Base-by-base conservation (phyloP, 768 basidiomycete genomes). In the Pulveroboletus frians region DNA sequence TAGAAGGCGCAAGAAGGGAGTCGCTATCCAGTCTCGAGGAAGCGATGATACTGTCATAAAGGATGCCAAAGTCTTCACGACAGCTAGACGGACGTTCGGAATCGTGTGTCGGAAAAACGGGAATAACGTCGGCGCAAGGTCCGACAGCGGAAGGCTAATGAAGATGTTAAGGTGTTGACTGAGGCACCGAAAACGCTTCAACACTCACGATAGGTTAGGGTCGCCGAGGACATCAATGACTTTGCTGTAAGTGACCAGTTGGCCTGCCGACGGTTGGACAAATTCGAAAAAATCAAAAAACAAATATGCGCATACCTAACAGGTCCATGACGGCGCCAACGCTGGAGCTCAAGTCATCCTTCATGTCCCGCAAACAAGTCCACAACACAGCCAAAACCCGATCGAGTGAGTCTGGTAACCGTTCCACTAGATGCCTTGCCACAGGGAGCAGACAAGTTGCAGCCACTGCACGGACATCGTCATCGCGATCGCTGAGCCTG, bases 31-130 rank as follows among this genome's bases (percentile, higher is more conserved):
- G 46, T 84, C 83, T 57, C 76, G 75, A 8, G 87, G 79, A 37
- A 94, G 77, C 0, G 83, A 78, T 7, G 81, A 67, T 8, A 92
- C 86, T 20, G 76, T 72, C 78, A 96, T 87, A 69, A 98, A 94
- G 8, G 87, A 85, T 47, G 83, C 77, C 9, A 98, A 72, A 0
- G 93, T 93, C 51, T 89, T 85, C 39, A 94, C 88, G 3, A 98
- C 94, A 3, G 96, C 86, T 13, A 94, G 76, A 8, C 96, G 90
- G 47, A 99, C 96, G 52, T 85, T 86, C 1, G 88, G 70, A 59
- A 99, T 98, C 0, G 95, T 94, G 67, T 99, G 96, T 15, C 96
- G 89, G 71, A 97, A 94, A 76, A 95, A 97, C 4, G 95, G 91
- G 70, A 92, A 98, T 5, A 95, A 72, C 1, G 87, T 89, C 2